A percentile compares a stretch with the other conserved stretches of the same genome.
Evolutionary conservation across 768 basidiomycete genomes (phyloP).

Genomic region (Cubamyces lactineus): DNA sequence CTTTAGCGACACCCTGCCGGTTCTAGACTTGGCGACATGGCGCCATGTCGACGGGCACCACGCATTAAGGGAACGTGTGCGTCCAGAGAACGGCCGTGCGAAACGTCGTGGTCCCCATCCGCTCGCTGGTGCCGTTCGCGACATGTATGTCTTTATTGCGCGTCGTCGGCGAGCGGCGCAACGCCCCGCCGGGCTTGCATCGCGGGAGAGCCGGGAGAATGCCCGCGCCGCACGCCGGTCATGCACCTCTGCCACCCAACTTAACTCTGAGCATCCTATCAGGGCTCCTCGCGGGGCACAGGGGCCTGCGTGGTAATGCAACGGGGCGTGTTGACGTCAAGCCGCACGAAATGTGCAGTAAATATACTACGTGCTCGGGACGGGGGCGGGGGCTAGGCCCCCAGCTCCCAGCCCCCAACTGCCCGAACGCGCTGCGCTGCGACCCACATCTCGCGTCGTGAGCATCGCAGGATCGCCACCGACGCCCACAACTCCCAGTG

Average conservation of each 20-base stretch:
- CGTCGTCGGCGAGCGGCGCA: conserved; percentile 14
- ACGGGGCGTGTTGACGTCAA: conserved; percentile 8
- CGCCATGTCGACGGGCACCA: neutral
- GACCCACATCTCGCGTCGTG: neutral
- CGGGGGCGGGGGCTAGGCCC: conserved; percentile 1
- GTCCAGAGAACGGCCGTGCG: conserved; percentile 18
- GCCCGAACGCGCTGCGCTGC: neutral
- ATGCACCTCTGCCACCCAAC: conserved; percentile 1
- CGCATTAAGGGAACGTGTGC: conserved; percentile 2
- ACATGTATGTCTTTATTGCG: conserved; percentile 27
- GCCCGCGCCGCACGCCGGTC: conserved; percentile 9
- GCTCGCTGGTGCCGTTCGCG: conserved; percentile 10
- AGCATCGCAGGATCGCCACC: conserved; percentile 12
- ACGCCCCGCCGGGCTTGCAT: conserved; percentile 12
- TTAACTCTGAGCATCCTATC: conserved; percentile 1
- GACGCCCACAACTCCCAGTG: conserved; percentile 22
- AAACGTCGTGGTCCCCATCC: conserved; percentile 7
- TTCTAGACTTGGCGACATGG: conserved; percentile 6
- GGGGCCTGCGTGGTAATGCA: neutral
- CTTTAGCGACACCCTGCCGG: conserved; percentile 1
- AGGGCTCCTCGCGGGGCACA: neutral
- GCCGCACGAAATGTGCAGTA: neutral
- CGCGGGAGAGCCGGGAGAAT: conserved; percentile 22
- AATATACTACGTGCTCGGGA: neutral
- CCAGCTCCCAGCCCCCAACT: neutral